phyloP scores from a whole-genome alignment of 2,329 filamentous ascomycete species.

The Monilinia fructicola region DNA sequence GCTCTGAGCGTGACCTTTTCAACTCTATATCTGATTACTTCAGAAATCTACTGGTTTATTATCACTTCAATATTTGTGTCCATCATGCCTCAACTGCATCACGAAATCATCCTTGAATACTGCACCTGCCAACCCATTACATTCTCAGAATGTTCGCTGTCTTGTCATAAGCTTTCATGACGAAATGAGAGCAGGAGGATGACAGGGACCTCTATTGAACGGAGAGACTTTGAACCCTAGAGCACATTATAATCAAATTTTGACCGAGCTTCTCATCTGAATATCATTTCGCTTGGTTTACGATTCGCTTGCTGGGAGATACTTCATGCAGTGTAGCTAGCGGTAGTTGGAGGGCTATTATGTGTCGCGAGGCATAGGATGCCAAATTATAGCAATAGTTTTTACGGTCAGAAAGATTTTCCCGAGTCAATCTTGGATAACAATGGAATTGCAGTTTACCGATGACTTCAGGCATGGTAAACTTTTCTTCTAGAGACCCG shows the following conservation, averaged over 20 bases:
- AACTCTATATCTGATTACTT: neutral
- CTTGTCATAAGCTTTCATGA: neutral
- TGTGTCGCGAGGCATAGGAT: neutral
- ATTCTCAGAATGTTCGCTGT: neutral
- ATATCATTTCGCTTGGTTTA: neutral
- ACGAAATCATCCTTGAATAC: neutral
- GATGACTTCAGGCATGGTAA: no score
- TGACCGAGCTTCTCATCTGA: neutral
- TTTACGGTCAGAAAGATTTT: neutral
- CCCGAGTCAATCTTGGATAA: no score
- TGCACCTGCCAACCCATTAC: neutral
- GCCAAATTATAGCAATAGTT: slow-evolving; percentile 3
- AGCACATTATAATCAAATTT: no score
- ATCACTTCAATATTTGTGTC: neutral
- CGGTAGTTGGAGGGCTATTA: neutral
- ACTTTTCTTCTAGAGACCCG: neutral
- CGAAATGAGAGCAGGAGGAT: neutral
- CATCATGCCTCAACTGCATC: neutral
- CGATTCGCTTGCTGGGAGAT: neutral
- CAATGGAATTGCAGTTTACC: no score
- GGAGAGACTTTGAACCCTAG: neutral
- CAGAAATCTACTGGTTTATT: neutral
- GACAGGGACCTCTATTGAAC: neutral
- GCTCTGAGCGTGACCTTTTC: no score
- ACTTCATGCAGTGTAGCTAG: neutral